Base-by-base conservation (phyloP, 2,329 filamentous ascomycete genomes). In the Cadophora malorum region DNA sequence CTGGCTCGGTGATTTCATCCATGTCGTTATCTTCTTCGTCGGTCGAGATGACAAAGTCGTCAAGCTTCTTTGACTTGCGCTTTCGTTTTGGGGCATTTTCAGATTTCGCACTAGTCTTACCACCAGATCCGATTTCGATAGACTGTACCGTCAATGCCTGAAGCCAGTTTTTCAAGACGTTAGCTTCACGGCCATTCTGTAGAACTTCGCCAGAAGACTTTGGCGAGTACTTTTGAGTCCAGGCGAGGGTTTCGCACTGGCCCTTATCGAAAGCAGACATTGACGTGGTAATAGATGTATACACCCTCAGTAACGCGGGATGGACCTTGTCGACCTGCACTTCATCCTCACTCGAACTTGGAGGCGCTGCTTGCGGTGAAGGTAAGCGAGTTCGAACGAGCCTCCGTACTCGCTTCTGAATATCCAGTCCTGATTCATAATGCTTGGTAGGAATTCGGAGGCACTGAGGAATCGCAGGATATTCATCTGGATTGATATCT, bases 191-290 rank as follows among this genome's bases (percentile, higher is more conserved):
- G 2, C 91, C 90, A 19, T 82, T 78, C 75, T 97, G 94, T 12
- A 99, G 82, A 0, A 98, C 89, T 67, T 95, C 88, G 4, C 82
- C 82, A 2, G 93, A 89, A 45, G 80, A 82, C 31, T 79, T 80
- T 0, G 96, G 96, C 0, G 91, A 88, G 79, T 98, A 97, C 75
- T 98, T 97, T 50, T 95, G 90, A 1, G 84, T 79, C 96, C 96
- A 99, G 9, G 88, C 80, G 33, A 85, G 80, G 1, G 82, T 83
- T 76, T 98, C 95, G 73, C 91, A 97, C 61, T 85, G 85, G 9
- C 90, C 91, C 70, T 82, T 86, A 77, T 99, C 96, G 75, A 94
- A 97, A 0, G 94, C 89, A 4, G 92, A 94, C 14, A 94, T 82
- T 0, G 83, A 83, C 0, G 82, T 83, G 55, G 83, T 80, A 38